These are phyloP conservation scores for Starmerella kuoi DNA, from an alignment of 805 yeast species.

Conservation along the genomic window DNA sequence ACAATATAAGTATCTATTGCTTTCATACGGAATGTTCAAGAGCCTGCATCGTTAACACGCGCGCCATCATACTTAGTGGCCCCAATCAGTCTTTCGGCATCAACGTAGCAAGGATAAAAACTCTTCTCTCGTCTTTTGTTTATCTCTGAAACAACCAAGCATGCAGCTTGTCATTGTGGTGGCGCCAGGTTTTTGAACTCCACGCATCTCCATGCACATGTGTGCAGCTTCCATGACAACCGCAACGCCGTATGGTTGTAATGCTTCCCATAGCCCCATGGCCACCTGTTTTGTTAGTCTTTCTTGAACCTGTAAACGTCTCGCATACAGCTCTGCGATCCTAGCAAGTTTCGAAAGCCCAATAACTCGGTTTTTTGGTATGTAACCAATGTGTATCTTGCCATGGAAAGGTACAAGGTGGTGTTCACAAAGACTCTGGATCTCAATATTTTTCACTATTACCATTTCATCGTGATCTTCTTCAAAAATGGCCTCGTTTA, in stretches of 20 bases:
- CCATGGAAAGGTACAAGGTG: constrained; percentile 97
- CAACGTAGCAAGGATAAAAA: constrained; percentile 57
- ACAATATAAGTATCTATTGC: too few species aligned
- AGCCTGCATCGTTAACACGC: too few species aligned
- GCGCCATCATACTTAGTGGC: too few species aligned
- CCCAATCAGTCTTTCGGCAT: too few species aligned
- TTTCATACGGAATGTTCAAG: too few species aligned
- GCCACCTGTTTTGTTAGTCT: constrained; percentile 94
- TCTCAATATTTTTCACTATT: constrained; percentile 86
- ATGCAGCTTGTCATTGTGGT: constrained; percentile 90
- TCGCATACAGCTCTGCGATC: constrained; percentile 90
- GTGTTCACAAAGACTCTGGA: constrained; percentile 90
- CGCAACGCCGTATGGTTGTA: constrained; percentile 93
- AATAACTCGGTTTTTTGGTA: constrained; percentile 83
- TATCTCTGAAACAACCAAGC: constrained; percentile 90
- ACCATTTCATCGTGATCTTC: constrained; percentile 99
- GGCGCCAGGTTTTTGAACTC: constrained; percentile 91
- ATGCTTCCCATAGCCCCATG: constrained; percentile 80
- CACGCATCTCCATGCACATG: constrained; percentile 99
- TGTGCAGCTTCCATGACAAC: constrained; percentile 96
- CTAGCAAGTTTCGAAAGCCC: constrained; percentile 90
- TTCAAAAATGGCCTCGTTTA: constrained; percentile 90
- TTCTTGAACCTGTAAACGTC: constrained; percentile 96
- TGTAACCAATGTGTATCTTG: constrained; percentile 94
- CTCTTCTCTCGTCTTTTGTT: constrained; percentile 93